Percentiles rank a stretch among this genome's conserved stretches.
These are phyloP conservation scores for Theobroma cacao DNA, from an alignment of 345 rosid species.

Conservation along the genomic window DNA sequence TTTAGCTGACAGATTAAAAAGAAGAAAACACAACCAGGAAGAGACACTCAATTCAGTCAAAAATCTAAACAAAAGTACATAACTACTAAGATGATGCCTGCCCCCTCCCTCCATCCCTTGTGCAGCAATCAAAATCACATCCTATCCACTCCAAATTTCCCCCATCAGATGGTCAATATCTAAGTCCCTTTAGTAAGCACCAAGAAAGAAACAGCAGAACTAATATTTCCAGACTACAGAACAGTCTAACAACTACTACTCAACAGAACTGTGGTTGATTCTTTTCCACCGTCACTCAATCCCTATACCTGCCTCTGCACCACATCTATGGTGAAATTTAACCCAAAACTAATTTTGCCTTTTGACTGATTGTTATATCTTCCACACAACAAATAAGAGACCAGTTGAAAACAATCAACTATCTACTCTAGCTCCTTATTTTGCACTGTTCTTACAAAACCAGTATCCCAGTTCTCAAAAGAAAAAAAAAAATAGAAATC, in stretches of 20 bases:
- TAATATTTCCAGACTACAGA: not conserved
- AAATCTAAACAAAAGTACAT: not conserved
- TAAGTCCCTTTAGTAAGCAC: not conserved
- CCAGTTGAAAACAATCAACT: not conserved
- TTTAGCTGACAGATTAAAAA: not conserved
- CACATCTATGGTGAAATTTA: not conserved
- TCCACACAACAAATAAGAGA: not conserved
- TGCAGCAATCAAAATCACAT: not conserved
- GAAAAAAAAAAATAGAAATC: no score
- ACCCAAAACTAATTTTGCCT: not conserved
- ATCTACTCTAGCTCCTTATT: not conserved
- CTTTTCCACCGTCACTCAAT: not conserved
- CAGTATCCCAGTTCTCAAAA: not conserved
- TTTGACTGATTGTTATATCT: not conserved
- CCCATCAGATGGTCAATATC: not conserved
- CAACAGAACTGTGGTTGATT: not conserved
- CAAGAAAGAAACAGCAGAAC: not conserved
- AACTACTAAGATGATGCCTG: not conserved
- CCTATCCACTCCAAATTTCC: not conserved
- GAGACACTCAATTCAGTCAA: not conserved
- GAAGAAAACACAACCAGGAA: not conserved
- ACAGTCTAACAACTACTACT: not conserved
- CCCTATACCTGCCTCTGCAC: not conserved
- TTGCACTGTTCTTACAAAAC: not conserved
- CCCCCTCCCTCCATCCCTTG: not conserved